Evolutionary conservation across 2,329 filamentous ascomycete genomes (phyloP).

Genomic region (Rhinocladiella mackenziei): DNA sequence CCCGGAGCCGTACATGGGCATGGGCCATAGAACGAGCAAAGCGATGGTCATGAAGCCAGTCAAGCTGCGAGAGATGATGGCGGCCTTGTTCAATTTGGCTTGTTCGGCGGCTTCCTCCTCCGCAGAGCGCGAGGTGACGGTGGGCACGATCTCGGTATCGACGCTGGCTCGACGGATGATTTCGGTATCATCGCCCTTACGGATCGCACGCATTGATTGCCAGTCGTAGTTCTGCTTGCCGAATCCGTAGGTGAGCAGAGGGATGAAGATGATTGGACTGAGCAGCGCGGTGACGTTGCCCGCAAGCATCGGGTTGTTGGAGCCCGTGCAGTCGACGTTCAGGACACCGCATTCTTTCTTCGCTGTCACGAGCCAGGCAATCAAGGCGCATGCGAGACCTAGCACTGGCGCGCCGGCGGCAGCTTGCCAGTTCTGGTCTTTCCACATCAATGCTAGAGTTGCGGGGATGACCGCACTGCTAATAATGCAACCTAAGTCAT

Average conservation of each 20-base stretch:
- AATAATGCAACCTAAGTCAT: conserved; percentile 85
- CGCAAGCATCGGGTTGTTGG: conserved; percentile 50
- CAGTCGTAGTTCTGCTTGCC: conserved; percentile 79
- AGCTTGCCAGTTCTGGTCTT: conserved; percentile 70
- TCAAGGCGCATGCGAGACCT: conserved; percentile 64
- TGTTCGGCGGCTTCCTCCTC: conserved; percentile 44
- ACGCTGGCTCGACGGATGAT: conserved; percentile 60
- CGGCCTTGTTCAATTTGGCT: conserved; percentile 51
- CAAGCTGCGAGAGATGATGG: conserved; percentile 52
- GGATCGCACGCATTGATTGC: conserved; percentile 74
- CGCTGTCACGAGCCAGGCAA: conserved; percentile 74
- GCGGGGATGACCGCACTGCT: conserved; percentile 79
- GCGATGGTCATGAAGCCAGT: conserved; percentile 64
- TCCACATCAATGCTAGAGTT: conserved; percentile 75
- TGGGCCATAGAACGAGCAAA: conserved; percentile 80
- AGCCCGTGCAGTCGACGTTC: conserved; percentile 69
- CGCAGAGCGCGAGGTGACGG: conserved; percentile 30
- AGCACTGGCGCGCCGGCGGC: conserved; percentile 66
- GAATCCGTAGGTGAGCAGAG: conserved; percentile 67
- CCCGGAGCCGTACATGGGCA: conserved; percentile 78
- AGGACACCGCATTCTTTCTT: conserved; percentile 65
- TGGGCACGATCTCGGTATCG: conserved; percentile 58
- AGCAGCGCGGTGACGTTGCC: conserved; percentile 81
- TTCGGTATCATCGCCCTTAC: conserved; percentile 72
- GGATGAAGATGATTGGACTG: conserved; percentile 69